These are phyloP conservation scores for Boletus edulis DNA, from an alignment of 768 basidiomycete species.

Conservation along the genomic window DNA sequence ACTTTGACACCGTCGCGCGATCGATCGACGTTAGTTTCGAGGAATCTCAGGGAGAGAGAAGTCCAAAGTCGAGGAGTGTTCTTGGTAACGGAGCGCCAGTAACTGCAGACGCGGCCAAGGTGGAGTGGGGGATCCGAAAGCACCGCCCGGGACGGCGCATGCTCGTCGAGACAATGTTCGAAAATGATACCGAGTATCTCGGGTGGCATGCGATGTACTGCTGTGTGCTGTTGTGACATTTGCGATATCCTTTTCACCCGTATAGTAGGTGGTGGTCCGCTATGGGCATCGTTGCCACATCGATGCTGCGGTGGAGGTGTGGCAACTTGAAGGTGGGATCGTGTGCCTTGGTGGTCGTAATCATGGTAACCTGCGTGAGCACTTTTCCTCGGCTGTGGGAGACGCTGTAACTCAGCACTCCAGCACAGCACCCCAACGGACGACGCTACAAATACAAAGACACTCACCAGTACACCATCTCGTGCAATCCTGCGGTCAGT, in stretches of 20 bases:
- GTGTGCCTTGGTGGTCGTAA: not conserved
- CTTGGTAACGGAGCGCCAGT: conserved; percentile 23
- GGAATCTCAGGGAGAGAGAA: conserved; percentile 21
- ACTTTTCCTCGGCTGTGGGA: not conserved
- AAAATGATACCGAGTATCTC: conserved; percentile 40
- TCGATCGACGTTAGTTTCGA: conserved; percentile 21
- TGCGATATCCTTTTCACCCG: not conserved
- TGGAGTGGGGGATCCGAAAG: conserved; percentile 22
- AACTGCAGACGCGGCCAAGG: conserved; percentile 23
- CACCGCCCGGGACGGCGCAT: not conserved
- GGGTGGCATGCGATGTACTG: conserved; percentile 18
- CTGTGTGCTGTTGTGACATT: not conserved
- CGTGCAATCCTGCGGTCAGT: not conserved
- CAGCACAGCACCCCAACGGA: not conserved
- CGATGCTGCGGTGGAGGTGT: not conserved
- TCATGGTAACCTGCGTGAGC: not conserved
- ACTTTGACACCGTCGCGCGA: conserved; percentile 17
- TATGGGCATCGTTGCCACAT: not conserved
- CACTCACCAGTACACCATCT: conserved; percentile 12
- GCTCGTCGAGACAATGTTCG: conserved; percentile 16
- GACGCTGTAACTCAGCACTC: not conserved
- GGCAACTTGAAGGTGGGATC: not conserved
- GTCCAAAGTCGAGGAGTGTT: conserved; percentile 25
- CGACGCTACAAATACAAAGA: not conserved
- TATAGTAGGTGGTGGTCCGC: not conserved